Base-by-base conservation (phyloP, 2,329 filamentous ascomycete genomes). In the Hypoxylon sp. region DNA sequence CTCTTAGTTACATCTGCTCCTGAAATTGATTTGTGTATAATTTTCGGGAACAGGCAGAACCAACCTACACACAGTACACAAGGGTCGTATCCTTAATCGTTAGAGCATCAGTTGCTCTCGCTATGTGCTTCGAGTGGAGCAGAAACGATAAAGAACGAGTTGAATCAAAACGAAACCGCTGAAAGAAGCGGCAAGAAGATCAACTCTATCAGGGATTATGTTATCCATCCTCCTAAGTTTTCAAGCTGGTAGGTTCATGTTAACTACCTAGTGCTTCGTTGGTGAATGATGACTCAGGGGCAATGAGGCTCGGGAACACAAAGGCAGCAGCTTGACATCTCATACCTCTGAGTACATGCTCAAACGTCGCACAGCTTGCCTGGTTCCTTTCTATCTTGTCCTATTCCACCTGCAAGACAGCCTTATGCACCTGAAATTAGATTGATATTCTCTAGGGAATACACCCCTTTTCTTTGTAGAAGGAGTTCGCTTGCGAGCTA, bases 341-440 rank as follows among this genome's bases (percentile, higher is more conserved):
- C 58, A 62, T 51, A 65, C 63, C 58, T 55, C 39, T 65, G 47
- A 51, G 51, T 50, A 41, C 32, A 61, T 43, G 51, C 23, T 41
- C 34, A 50, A 29, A 52, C 37, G 11, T 46, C 11, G 52, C 34
- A 52, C 29, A 19, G 50, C 29, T 34, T 23, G 11, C 23, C 32
- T 53, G 11, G 29, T 34, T 12, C 32, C 43, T 51, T 29, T 39
- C 8, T 58, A 6, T 29, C 14, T 37, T 30, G 7, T 23, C 23
- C 14, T 27, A 21, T 30, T 16, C 48, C 8, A 37, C 12, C 21
- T n/a, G 43, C 11, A 32, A 27, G 11, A 41, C 25, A 53, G 19
- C 16, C 37, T 47, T 19, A 37, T 16, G 39, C 12, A 27, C 30
- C 23, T 27, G 12, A 52, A 25, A 39, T 12, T 39, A 21, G 25